Evolutionary conservation across 345 rosid genomes (phyloP).

Genomic region (Eutrema yunnanense): DNA sequence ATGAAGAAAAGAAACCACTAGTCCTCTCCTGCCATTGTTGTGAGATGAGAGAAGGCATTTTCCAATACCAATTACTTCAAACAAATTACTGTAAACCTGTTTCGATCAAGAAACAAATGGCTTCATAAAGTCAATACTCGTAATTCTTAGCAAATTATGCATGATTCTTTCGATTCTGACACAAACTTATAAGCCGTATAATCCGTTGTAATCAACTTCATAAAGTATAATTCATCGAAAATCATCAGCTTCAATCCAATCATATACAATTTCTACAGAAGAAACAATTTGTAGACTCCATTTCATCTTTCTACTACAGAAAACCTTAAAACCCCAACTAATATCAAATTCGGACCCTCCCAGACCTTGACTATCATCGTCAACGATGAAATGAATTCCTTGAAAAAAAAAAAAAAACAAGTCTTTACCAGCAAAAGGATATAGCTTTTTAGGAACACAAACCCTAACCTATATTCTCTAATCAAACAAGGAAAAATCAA

Average conservation of each 20-base stretch:
- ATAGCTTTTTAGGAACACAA: background rate
- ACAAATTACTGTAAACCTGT: background rate
- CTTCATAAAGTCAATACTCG: background rate
- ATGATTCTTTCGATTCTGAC: background rate
- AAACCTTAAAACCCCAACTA: background rate
- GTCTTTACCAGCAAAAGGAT: background rate
- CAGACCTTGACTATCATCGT: background rate
- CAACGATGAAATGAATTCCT: background rate
- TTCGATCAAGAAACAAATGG: background rate
- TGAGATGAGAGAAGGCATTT: conserved; percentile 70
- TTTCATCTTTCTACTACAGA: background rate
- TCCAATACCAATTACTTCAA: conserved; percentile 3
- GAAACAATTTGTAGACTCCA: background rate
- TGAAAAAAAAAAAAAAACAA: background rate
- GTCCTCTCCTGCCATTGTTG: conserved; percentile 91
- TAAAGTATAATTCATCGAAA: background rate
- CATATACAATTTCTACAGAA: background rate
- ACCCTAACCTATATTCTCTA: conserved; percentile 1
- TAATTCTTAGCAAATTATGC: background rate
- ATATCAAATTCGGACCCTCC: background rate
- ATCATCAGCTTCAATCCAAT: background rate
- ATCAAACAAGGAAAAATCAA: background rate
- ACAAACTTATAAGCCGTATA: background rate
- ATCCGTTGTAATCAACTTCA: background rate
- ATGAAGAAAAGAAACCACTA: conserved; percentile 77